Evolutionary conservation across 2,329 filamentous ascomycete genomes (phyloP).

Genomic region (Scedosporium apiospermum): DNA sequence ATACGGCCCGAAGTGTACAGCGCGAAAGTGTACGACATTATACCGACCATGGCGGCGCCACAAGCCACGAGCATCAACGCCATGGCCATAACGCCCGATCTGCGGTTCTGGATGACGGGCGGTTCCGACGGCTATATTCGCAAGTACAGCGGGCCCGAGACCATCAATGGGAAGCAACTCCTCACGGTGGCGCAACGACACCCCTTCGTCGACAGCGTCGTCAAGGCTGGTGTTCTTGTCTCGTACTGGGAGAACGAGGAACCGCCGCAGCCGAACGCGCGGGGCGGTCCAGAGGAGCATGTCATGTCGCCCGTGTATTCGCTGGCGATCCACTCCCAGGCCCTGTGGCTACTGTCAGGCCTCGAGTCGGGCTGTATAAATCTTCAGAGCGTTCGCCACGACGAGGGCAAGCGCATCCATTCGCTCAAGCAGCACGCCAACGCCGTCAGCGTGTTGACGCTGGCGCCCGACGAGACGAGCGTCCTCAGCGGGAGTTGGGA

Average conservation of each 20-base stretch:
- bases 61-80: slow-evolving; percentile 94
- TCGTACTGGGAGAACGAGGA: slow-evolving; percentile 99
- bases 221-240: slow-evolving; percentile 87
- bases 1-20: slow-evolving; percentile 59
- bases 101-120: slow-evolving; percentile 90
- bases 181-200: slow-evolving; percentile 92
- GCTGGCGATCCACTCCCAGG: slow-evolving; percentile 80
- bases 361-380: slow-evolving; percentile 89
- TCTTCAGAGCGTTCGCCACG: slow-evolving; percentile 83
- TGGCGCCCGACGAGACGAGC: slow-evolving; percentile 70
- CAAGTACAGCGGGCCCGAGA: slow-evolving; percentile 92
- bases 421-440: slow-evolving; percentile 77
- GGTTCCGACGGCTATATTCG: slow-evolving; percentile 92
- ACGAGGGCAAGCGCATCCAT: slow-evolving; percentile 84
- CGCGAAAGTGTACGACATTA: slow-evolving; percentile 82
- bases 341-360: slow-evolving; percentile 84
- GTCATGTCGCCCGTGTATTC: slow-evolving; percentile 87
- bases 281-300: slow-evolving; percentile 44
- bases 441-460: slow-evolving; percentile 80
- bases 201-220: slow-evolving; percentile 94
- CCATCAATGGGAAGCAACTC: slow-evolving; percentile 87
- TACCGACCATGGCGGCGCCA: slow-evolving; percentile 92
- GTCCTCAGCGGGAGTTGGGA: slow-evolving; percentile 88
- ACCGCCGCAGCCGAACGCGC: slow-evolving; percentile 29
- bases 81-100: slow-evolving; percentile 82